Conservation (phyloP, 2,329 filamentous ascomycete genomes). For the Alternaria arbusti region DNA sequence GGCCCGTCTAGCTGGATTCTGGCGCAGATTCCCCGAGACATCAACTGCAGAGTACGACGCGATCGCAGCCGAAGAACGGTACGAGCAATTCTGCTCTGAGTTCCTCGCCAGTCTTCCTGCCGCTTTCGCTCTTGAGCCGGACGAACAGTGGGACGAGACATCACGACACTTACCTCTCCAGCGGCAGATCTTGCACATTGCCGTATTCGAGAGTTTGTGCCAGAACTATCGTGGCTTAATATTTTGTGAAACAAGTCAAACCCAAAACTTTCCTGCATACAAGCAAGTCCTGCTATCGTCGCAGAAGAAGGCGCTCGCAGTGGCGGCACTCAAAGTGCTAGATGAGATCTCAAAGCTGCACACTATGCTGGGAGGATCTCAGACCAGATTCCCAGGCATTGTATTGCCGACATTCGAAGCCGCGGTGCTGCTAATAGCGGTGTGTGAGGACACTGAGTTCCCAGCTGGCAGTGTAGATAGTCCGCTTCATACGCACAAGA, state of each 20-base stretch:
- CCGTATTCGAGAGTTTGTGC: background rate
- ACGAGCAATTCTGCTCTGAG: constrained; percentile 14
- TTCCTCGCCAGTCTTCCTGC: constrained; percentile 9
- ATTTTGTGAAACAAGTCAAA: background rate
- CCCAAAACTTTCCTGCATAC: background rate
- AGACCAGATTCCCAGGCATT: background rate
- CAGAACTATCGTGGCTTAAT: background rate
- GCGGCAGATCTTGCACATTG: constrained; percentile 9
- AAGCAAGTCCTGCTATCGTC: background rate
- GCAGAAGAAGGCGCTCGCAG: background rate
- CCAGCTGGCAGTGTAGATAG: background rate
- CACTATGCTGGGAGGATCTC: background rate
- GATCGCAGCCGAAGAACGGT: constrained; percentile 9
- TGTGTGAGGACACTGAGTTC: background rate
- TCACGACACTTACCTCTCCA: constrained; percentile 10
- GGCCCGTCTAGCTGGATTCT: background rate
- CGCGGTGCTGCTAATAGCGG: background rate
- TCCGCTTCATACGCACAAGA: background rate
- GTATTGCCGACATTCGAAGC: background rate
- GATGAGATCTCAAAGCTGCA: background rate
- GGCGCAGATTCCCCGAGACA: background rate
- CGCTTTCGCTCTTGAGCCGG: constrained; percentile 10
- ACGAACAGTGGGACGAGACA: constrained; percentile 11
- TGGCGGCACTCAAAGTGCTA: background rate
- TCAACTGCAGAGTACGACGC: constrained; percentile 2